phyloP scores from a whole-genome alignment of 306 rosid species.

The Comarum palustre region DNA sequence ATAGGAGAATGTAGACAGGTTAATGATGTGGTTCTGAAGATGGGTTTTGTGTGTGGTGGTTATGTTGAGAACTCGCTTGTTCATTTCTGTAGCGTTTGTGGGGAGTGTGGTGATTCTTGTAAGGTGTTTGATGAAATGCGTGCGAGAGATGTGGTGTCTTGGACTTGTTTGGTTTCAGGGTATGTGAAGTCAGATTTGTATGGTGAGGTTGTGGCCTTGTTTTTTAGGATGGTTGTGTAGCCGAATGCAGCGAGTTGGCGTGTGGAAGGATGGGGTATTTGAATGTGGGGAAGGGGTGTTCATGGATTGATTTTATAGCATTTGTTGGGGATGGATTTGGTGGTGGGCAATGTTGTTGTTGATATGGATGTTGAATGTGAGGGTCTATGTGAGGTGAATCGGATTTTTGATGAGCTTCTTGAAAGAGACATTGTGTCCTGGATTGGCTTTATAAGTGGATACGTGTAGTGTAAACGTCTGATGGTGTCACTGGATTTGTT shows the following conservation, averaged over 20 bases:
- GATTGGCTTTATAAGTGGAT: no score
- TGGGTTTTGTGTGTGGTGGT: slow-evolving; percentile 47
- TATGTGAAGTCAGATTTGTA: slow-evolving; percentile 50
- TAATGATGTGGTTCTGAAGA: slow-evolving; percentile 45
- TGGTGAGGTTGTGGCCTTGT: slow-evolving; percentile 41
- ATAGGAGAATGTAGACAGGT: slow-evolving; percentile 54
- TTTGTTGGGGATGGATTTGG: slow-evolving; percentile 33
- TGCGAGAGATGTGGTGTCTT: slow-evolving; percentile 72
- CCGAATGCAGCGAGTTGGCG: slow-evolving; percentile 64
- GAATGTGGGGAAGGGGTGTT: slow-evolving; percentile 55
- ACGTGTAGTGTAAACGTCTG: no score
- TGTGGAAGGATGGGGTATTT: slow-evolving; percentile 51
- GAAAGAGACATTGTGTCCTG: no score
- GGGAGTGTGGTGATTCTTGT: slow-evolving; percentile 37
- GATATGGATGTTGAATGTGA: no score
- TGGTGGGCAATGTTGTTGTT: slow-evolving; percentile 49
- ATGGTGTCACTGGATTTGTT: no score
- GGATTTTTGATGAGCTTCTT: no score
- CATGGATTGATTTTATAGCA: slow-evolving; percentile 57
- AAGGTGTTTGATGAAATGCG: slow-evolving; percentile 71
- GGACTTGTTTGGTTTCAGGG: slow-evolving; percentile 75
- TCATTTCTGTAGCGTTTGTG: slow-evolving; percentile 54
- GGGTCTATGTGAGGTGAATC: no score
- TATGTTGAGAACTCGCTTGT: slow-evolving; percentile 60
- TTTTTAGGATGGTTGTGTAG: slow-evolving; percentile 46